phyloP scores from a whole-genome alignment of 2,329 filamentous ascomycete genomes.

The Herpotrichia juniperi region DNA sequence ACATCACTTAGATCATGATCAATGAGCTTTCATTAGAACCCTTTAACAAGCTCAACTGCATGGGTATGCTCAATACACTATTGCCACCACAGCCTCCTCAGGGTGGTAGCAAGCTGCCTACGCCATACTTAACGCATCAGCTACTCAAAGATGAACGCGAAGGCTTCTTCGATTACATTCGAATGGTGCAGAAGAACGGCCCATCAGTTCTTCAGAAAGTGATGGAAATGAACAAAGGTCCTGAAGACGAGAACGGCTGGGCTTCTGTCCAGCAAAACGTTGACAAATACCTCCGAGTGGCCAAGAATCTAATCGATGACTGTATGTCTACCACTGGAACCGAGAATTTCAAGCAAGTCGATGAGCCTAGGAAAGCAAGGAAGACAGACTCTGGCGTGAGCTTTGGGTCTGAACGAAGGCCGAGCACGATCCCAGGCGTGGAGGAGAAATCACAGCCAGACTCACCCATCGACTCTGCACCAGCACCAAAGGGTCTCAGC shows the following conservation, averaged over 20 bases:
- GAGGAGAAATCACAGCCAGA: conserved; percentile 32
- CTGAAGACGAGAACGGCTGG: conserved; percentile 64
- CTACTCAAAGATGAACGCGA: conserved; percentile 64
- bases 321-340: conserved; percentile 55
- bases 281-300: conserved; percentile 63
- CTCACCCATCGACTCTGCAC: conserved; percentile 21
- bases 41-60: conserved; percentile 69
- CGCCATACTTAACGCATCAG: conserved; percentile 57
- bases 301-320: conserved; percentile 67
- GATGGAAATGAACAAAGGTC: conserved; percentile 58
- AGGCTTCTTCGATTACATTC: conserved; percentile 68
- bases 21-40: conserved; percentile 68
- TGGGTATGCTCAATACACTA: conserved; percentile 72
- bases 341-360: conserved; percentile 40
- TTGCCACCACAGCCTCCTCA: conserved; percentile 62
- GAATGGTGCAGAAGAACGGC: conserved; percentile 62
- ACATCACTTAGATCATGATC: conserved; percentile 60
- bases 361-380: conserved; percentile 52
- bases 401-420: conserved; percentile 52
- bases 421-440: conserved; percentile 32
- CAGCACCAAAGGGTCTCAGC: conserved; percentile 46
- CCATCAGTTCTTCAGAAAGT: conserved; percentile 59
- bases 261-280: conserved; percentile 53
- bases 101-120: conserved; percentile 46
- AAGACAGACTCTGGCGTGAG: conserved; percentile 70